Evolutionary conservation across 2,329 filamentous ascomycete species (phyloP), one percentile per base, ranked within the genome.

Genomic region (Chrysosporium keratinophilum): DNA sequence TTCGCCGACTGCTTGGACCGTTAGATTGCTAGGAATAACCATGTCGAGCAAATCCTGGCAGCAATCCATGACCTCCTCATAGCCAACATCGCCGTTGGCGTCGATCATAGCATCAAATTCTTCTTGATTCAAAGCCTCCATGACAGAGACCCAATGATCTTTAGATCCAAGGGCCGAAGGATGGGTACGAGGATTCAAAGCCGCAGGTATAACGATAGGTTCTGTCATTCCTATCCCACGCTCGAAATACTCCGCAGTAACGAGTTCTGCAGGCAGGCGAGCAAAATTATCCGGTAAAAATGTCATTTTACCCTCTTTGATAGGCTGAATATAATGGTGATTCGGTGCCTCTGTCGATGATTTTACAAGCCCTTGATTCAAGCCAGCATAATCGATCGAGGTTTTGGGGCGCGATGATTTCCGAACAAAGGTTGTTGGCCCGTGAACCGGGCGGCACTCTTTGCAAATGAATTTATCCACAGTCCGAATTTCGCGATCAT

Each of bases 391-490:
- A 63, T 85, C 82, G 55, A 85, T 83, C 14, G 79, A 77, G 34
- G 79, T 81, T 61, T 83, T 79, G 33, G 81, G 79, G 51, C 82
- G 75, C 45, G 78, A 76, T 19, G 82, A 85, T 63, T 84, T 85
- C 57, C 82, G 79, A 44, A 84, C 80, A 66, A 78, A 83, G 1
- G 82, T 85, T 20, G 82, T 85, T 60, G 77, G 76, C 17, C 82
- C 82, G 66, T 81, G 76, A 11, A 73, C 68, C 19, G 78, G 75
- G 57, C 80, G 78, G 64, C 82, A 85, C 51, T 69, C 66, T 50
- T 70, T 69, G 65, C 82, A 85, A 62, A 83, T 82, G 63, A 79
- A 85, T 64, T 84, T 85, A 69, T 85, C 82, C 43, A 85, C 79
- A 51, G 79, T 79, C 54, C 80, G 77, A 34, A 83, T 78, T 63